Evolutionary conservation across 805 yeast genomes (phyloP).

Genomic region (Cyberlindnera bimundalis): DNA sequence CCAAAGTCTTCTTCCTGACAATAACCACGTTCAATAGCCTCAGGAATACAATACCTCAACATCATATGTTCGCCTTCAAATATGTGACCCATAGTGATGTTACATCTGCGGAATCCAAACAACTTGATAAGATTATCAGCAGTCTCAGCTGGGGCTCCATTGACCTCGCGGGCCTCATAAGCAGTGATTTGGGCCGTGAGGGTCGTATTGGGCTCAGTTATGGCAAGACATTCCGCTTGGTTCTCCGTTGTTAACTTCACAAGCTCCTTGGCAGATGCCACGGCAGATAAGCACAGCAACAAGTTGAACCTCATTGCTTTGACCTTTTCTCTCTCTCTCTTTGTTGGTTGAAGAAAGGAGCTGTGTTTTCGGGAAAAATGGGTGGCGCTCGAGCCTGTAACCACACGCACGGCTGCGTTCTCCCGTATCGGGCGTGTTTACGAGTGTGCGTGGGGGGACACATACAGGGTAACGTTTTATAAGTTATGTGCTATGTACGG

Average conservation of each 20-base stretch:
- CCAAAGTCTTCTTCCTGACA: background rate
- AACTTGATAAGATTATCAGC: background rate
- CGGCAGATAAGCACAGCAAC: too few species aligned
- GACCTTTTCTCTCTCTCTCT: too few species aligned
- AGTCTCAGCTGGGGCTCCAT: background rate
- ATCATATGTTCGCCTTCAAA: background rate
- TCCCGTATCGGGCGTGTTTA: too few species aligned
- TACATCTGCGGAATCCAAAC: background rate
- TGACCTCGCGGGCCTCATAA: background rate
- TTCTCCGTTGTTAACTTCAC: too few species aligned
- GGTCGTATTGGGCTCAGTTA: background rate
- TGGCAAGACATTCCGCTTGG: background rate
- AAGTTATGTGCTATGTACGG: too few species aligned
- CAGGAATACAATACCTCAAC: background rate
- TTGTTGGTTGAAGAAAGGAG: background rate
- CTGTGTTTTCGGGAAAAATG: too few species aligned
- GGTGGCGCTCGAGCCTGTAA: too few species aligned
- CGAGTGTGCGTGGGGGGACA: too few species aligned
- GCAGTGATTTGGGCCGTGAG: background rate
- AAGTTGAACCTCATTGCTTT: too few species aligned
- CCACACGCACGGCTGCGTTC: too few species aligned
- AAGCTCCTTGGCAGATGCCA: too few species aligned
- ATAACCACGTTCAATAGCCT: background rate
- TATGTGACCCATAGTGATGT: background rate
- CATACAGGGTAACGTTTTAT: too few species aligned